These are phyloP conservation scores for Penicillium soppii DNA, from an alignment of 495 filamentous ascomycete genomes.

Conservation along the genomic window DNA sequence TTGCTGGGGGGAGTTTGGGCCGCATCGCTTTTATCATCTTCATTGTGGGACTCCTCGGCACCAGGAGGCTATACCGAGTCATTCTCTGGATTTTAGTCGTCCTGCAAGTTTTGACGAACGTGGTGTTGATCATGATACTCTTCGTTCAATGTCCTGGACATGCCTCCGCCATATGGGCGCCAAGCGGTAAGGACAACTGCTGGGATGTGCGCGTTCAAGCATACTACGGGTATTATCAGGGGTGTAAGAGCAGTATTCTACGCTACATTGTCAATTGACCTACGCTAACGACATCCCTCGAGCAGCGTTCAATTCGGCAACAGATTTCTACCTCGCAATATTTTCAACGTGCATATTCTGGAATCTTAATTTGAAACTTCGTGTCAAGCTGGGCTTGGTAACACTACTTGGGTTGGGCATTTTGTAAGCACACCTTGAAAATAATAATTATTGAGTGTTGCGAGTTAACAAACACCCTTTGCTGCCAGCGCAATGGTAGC, in stretches of 20 bases:
- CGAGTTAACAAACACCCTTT: background rate
- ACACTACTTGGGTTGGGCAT: conserved; percentile 44
- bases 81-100: conserved; percentile 34
- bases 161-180: conserved; percentile 37
- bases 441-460: too few species aligned
- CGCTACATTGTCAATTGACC: background rate
- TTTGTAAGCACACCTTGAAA: conserved; percentile 38
- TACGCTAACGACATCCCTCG: background rate
- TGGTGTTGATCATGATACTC: conserved; percentile 32
- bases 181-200: conserved; percentile 31
- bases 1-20: conserved; percentile 21
- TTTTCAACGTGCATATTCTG: conserved; percentile 48
- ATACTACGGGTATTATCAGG: conserved; percentile 40
- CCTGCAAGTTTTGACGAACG: conserved; percentile 26
- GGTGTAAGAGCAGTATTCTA: conserved; percentile 25
- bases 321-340: conserved; percentile 49
- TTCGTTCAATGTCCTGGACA: conserved; percentile 41
- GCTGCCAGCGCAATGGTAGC: conserved; percentile 29
- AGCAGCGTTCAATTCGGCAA: conserved; percentile 42
- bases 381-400: conserved; percentile 47
- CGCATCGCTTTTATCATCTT: conserved; percentile 42
- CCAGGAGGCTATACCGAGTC: conserved; percentile 20
- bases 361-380: conserved; percentile 39
- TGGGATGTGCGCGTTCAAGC: conserved; percentile 33
- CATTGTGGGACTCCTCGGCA: conserved; percentile 37